Evolutionary conservation across 2,329 filamentous ascomycete genomes (phyloP), one percentile per base, ranked within the genome.

Genomic region (Diaporthe aspalathi): DNA sequence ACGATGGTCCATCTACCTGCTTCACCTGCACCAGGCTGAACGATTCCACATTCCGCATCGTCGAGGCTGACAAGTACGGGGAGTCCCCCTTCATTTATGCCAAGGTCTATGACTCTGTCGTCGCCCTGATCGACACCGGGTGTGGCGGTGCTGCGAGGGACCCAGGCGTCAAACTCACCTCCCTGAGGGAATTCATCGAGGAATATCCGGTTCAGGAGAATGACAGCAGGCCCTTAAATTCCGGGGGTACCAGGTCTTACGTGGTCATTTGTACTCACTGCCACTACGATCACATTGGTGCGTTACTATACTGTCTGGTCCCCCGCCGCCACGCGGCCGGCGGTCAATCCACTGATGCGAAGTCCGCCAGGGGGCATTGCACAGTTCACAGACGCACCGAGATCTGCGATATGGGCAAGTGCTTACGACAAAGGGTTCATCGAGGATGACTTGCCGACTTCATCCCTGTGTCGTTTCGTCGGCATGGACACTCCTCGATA

Each of bases 21-120:
- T 70, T 72, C 32, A 57, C 70, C 14, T 72, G 70, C 52, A 66
- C 68, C 70, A 69, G 78, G 8, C 74, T 86, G 29, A 86, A 85
- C 72, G 8, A 45, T 3, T 79, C 84, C 1, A 86, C 84, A 0
- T 85, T 85, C 72, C 75, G 83, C 11, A 78, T 86, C 27, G 75
- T 79, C 20, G 84, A 86, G 74, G 79, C 83, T 70, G 84, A 86
- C 74, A 76, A 76, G 35, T 85, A 79, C 73, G 73, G 74, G 62
- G 84, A 86, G 73, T 78, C 80, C 45, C 84, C 84, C 2, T 78
- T 83, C 71, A 84, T 86, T n/a, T 86, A 85, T 72, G 80, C 79
- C 62, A 86, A 86, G 72, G 49, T 84, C 2, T 82, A 80, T 70
- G 77, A 78, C 5, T 72, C 78, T 0, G 70, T 81, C 29, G 63